Evolutionary conservation across 2,329 filamentous ascomycete species (phyloP).

Genomic region (Lachnellula occidentalis): DNA sequence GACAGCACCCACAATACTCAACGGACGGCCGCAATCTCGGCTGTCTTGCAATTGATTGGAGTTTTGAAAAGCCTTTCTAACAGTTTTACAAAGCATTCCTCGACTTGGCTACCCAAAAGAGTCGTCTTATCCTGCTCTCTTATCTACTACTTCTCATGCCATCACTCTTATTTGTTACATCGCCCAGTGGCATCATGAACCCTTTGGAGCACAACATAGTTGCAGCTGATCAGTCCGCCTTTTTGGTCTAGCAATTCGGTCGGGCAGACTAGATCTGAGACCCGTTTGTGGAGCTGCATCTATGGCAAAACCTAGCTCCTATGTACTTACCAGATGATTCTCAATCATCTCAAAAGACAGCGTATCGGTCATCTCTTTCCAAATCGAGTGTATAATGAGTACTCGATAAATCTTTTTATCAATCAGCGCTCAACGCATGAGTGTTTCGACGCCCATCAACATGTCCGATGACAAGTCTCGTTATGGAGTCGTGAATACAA

Average conservation of each 20-base stretch:
- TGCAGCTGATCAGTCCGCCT: background rate
- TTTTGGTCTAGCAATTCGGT: background rate
- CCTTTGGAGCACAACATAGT: conserved; percentile 8
- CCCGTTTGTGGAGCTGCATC: no score
- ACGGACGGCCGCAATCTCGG: background rate
- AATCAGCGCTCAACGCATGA: background rate
- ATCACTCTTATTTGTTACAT: background rate
- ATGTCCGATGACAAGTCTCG: background rate
- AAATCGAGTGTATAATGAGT: background rate
- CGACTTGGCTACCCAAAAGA: background rate
- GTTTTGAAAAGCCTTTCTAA: background rate
- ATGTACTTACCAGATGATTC: no score
- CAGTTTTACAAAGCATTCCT: background rate
- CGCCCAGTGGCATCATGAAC: background rate
- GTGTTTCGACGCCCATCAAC: background rate
- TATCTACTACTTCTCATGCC: background rate
- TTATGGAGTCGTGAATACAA: background rate
- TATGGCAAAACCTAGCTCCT: no score
- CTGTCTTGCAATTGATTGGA: background rate
- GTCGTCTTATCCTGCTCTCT: background rate
- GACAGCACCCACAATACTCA: conserved; percentile 1
- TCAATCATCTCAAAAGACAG: background rate
- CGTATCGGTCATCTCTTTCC: background rate
- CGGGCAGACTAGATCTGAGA: no score
- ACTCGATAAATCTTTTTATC: background rate